Evolutionary conservation across 495 filamentous ascomycete species (phyloP), one percentile per base, ranked within the genome.

Genomic region (Penicillium atrosanguineum): DNA sequence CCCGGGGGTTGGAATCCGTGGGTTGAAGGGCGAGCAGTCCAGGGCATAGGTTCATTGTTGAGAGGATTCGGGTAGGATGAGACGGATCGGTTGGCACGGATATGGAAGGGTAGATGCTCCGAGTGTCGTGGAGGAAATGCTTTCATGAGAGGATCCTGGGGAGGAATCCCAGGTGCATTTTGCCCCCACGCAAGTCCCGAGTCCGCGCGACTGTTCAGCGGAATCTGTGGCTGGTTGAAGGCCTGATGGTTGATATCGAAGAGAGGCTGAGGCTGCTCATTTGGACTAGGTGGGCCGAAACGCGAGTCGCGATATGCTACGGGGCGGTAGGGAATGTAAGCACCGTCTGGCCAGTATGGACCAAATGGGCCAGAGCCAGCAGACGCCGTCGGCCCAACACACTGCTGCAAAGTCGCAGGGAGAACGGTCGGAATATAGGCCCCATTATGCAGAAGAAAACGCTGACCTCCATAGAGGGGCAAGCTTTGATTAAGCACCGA

Each of bases 261-360:
- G 25, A 69, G 60, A 3, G 59, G 52, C 11, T 59, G 62, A 6
- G 59, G 55, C 11, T 59, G 62, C 3, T 45, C 59, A 9, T 56
- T 38, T 0, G 61, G 62, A 18, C 37, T 61, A 11, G 68, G 59
- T 7, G 66, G 50, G 46, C 67, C 64, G 44, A 71, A 83, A n/a
- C 80, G 76, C 6, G 80, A 69, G 69, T 87, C 84, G 42, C 82
- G 75, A 55, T 87, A 61, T 20, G 86, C 80, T 23, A 86, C 79
- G 44, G 86, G 86, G 51, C 83, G 74, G 69, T 88, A 90, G n/a
- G 88, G 88, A 26, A 87, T 85, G 61, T 85, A 85, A 14, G 78
- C 84, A 6, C 87, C 86, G 69, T 95, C 85, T 12, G 85, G 84
- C 88, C 88, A 94, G 57, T 87, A 87, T 15, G 86, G 83, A 3